These are phyloP conservation scores for Fusarium sp. DNA, from an alignment of 2,329 filamentous ascomycete species.

Conservation along the genomic window DNA sequence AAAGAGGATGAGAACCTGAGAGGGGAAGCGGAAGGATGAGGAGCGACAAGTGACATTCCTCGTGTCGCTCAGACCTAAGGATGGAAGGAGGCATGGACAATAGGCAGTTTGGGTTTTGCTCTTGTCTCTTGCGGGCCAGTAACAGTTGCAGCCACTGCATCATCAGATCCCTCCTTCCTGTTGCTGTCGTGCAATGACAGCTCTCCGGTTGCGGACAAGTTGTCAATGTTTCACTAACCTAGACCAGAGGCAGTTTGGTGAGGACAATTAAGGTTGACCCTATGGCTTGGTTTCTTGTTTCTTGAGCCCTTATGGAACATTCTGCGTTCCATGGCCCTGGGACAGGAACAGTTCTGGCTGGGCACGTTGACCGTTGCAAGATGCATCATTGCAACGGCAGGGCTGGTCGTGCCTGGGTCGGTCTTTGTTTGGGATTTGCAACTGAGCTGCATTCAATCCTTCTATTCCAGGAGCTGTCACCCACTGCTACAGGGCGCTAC, in stretches of 20 bases:
- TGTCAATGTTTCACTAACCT: slow-evolving; percentile 1
- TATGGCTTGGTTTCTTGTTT: background rate
- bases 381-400: slow-evolving; percentile 1
- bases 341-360: background rate
- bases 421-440: background rate
- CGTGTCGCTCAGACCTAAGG: slow-evolving; percentile 1
- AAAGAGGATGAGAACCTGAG: background rate
- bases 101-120: slow-evolving; percentile 8
- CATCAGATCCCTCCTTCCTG: slow-evolving; percentile 26
- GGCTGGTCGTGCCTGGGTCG: background rate
- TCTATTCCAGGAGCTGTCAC: slow-evolving; percentile 27
- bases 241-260: background rate
- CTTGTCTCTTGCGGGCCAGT: slow-evolving; percentile 5
- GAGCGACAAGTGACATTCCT: slow-evolving; percentile 31
- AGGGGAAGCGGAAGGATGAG: slow-evolving; percentile 11
- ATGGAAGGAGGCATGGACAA: slow-evolving; percentile 3
- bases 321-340: background rate
- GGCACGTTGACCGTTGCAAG: slow-evolving; percentile 1
- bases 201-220: background rate
- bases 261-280: background rate
- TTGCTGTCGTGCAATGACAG: slow-evolving; percentile 30
- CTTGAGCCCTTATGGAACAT: background rate
- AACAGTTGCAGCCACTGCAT: slow-evolving; percentile 37
- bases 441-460: slow-evolving; percentile 2
- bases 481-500: slow-evolving; percentile 14